phyloP scores from a whole-genome alignment of 345 rosid genomes.

The Anacardium occidentale region DNA sequence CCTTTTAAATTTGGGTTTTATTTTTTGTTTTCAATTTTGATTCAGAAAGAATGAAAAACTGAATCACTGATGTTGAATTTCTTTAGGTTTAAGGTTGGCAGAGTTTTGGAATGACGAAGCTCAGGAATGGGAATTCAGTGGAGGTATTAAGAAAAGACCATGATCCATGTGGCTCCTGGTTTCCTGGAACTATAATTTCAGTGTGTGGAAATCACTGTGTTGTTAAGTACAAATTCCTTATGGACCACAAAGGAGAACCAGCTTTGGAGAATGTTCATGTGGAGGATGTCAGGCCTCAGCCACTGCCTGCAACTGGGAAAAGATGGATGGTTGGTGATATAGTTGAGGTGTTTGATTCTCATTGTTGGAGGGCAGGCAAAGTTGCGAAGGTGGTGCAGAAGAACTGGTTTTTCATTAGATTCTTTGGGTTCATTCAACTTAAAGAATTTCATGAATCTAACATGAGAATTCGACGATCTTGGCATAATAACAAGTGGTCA shows the following conservation, averaged over 20 bases:
- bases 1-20: neutral
- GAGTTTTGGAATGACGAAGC: constrained; percentile 27
- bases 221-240: constrained; percentile 28
- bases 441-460: constrained; percentile 33
- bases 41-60: too few species aligned
- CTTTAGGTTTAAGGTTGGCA: constrained; percentile 19
- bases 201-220: constrained; percentile 23
- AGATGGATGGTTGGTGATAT: constrained; percentile 40
- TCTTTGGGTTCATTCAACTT: constrained; percentile 39
- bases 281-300: constrained; percentile 37
- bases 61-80: neutral
- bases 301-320: constrained; percentile 23
- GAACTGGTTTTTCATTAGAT: constrained; percentile 28
- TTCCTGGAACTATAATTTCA: constrained; percentile 36
- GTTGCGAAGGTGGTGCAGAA: constrained; percentile 29
- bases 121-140: constrained; percentile 28
- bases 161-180: constrained; percentile 38
- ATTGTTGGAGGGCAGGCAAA: constrained; percentile 41
- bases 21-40: too few species aligned
- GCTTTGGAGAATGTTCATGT: constrained; percentile 27
- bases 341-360: constrained; percentile 39
- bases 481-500: constrained; percentile 36
- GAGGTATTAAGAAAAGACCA: constrained; percentile 39
- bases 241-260: constrained; percentile 18
- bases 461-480: constrained; percentile 31